These are phyloP conservation scores for Sugiyamaella grinbergsii DNA, from an alignment of 1,139 yeast genomes.

Conservation along the genomic window DNA sequence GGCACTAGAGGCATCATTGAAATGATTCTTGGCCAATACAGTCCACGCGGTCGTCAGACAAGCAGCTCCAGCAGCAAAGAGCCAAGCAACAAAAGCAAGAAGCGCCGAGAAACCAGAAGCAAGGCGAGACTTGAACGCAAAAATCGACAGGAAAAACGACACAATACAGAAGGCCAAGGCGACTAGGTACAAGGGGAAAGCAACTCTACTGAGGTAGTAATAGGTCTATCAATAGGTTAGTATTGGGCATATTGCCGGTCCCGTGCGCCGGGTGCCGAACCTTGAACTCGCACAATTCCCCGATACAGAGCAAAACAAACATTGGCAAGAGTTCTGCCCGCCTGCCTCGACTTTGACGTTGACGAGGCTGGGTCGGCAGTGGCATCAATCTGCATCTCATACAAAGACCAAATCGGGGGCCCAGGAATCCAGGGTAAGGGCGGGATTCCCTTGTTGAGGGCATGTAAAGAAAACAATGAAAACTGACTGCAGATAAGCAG, in stretches of 20 bases:
- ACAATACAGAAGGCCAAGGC: constrained; percentile 58
- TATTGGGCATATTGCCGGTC: background rate
- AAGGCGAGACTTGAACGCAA: constrained; percentile 39
- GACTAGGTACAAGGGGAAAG: constrained; percentile 67
- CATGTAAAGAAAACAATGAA: constrained; percentile 4
- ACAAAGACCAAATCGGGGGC: constrained; percentile 8
- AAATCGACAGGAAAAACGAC: constrained; percentile 48
- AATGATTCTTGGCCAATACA: constrained; percentile 61
- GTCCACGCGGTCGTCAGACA: constrained; percentile 63
- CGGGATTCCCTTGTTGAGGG: constrained; percentile 8
- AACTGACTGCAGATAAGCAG: background rate
- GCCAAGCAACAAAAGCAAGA: constrained; percentile 47
- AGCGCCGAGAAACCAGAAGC: constrained; percentile 43
- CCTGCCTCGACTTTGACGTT: too few relatives aligned
- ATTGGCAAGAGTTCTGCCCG: too few relatives aligned
- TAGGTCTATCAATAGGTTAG: constrained; percentile 42
- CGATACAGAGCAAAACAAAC: constrained; percentile 12
- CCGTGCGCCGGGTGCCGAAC: too few relatives aligned
- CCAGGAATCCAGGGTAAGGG: constrained; percentile 13
- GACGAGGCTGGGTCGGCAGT: too few relatives aligned
- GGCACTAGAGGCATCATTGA: constrained; percentile 53
- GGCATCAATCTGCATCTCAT: too few relatives aligned
- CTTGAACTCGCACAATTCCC: too few relatives aligned
- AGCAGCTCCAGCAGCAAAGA: constrained; percentile 62
- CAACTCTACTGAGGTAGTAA: constrained; percentile 65